A percentile compares a stretch with the other conserved stretches of the same genome.
Evolutionary conservation across 352 stramenopile species (phyloP).

Genomic region (Phytophthora podocarpi): DNA sequence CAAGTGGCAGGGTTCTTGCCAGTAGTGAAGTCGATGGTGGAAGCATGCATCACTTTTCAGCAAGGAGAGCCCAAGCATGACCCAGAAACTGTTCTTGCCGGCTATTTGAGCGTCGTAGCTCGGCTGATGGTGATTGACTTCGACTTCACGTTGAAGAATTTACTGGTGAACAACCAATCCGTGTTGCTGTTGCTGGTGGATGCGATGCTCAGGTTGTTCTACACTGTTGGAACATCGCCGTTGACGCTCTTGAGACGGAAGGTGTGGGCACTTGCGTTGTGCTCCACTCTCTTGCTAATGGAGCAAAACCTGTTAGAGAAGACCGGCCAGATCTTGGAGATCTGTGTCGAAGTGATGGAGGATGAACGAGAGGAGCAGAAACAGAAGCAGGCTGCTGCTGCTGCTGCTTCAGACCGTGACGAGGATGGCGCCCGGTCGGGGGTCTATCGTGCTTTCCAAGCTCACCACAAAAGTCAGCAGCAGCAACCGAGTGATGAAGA

Average conservation of each 20-base stretch:
- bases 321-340: constrained; percentile 71
- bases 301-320: constrained; percentile 53
- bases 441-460: constrained; percentile 62
- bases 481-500: constrained; percentile 38
- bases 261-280: constrained; percentile 70
- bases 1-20: constrained; percentile 40
- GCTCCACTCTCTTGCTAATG: constrained; percentile 44
- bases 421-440: constrained; percentile 22
- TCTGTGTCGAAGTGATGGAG: constrained; percentile 70
- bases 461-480: constrained; percentile 37
- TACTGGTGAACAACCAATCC: constrained; percentile 45
- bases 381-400: constrained; percentile 12
- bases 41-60: constrained; percentile 51
- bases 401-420: constrained; percentile 12
- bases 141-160: constrained; percentile 47
- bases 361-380: constrained; percentile 54
- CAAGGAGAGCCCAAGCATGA: constrained; percentile 46
- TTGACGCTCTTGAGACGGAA: constrained; percentile 65
- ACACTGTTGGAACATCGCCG: constrained; percentile 64
- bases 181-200: constrained; percentile 55
- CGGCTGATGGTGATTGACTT: constrained; percentile 55
- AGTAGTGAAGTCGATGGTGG: constrained; percentile 50
- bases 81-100: constrained; percentile 62
- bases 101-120: constrained; percentile 65
- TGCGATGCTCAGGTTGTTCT: constrained; percentile 75